Evolutionary conservation across 495 filamentous ascomycete species (phyloP), one percentile per base, ranked within the genome.

Genomic region (Talaromyces thailandensis): DNA sequence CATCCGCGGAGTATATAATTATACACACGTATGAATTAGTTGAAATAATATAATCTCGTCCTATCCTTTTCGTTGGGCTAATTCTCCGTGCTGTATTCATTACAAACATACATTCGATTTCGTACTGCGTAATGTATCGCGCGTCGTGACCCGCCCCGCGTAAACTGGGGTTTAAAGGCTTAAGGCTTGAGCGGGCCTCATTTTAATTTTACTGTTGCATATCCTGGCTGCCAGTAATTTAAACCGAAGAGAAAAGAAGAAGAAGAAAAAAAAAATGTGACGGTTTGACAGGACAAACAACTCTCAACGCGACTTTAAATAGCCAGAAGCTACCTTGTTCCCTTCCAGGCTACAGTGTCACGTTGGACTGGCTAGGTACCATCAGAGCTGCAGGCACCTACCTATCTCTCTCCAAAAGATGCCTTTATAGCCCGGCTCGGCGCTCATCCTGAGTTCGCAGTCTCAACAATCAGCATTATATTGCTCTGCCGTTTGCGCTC

Each of bases 281-380:
- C n/a, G 14, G n/a, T 48, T 21, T 48, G 43, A 48, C 43, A 48
- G 43, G 35, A 48, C 18, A 48, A 18, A 48, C 43, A 21, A 48
- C 18, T 18, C n/a, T 18, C 37, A 43, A n/a, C 14, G 37, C 37
- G 16, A 43, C 37, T 35, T 40, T 9, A n/a, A n/a, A 40, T 37
- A 37, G 32, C 32, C 32, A 12, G 35, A 40, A 40, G 35, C 12
- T 35, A 35, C 35, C 35, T 16, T 40, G 35, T 16, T 40, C 12
- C 32, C 32, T 14, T 14, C 12, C 12, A 37, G 32, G 32, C 23
- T 5, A 9, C 23, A 52, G 8, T 28, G 51, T 55, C 51, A 28
- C 51, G 51, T 55, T 55, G 51, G 51, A 55, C 12, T 55, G 51
- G 51, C 51, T 55, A 55, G 21, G 51, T 55, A 55, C 26, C 51